Percentiles rank a stretch among this genome's conserved stretches.
phyloP scores from a whole-genome alignment of 2,329 filamentous ascomycete species.

The Epichloe scottii region DNA sequence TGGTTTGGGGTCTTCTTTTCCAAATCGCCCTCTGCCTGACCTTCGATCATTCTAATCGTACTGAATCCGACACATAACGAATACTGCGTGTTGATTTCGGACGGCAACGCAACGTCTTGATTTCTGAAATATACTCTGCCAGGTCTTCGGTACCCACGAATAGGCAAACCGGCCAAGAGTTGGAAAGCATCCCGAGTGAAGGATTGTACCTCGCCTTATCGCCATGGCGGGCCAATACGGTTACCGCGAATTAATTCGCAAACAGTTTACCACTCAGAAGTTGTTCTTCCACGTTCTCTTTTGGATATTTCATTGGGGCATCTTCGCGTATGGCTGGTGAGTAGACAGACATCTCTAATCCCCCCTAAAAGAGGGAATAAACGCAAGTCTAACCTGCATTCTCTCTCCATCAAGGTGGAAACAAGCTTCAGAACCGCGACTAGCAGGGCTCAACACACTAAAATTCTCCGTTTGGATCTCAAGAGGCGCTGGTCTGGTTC shows the following conservation, averaged over 20 bases:
- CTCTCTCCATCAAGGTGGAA: conserved; percentile 50
- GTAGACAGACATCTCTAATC: conserved; percentile 16
- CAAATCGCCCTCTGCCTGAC: no score
- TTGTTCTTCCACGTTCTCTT: conserved; percentile 71
- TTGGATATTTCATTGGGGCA: conserved; percentile 61
- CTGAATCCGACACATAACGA: neutral
- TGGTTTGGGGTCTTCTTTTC: no score
- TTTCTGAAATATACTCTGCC: no score
- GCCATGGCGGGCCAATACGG: conserved; percentile 28
- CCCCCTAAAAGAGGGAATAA: neutral
- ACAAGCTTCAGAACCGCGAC: conserved; percentile 53
- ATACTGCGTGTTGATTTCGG: no score
- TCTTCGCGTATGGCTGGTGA: conserved; percentile 83
- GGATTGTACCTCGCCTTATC: neutral
- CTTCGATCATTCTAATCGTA: neutral
- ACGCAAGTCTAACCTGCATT: neutral
- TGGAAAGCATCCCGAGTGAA: neutral
- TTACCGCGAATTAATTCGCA: conserved; percentile 34
- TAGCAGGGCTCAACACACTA: conserved; percentile 70
- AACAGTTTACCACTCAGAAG: conserved; percentile 59
- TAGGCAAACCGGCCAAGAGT: neutral
- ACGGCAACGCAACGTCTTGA: no score
- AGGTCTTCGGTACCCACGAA: no score
- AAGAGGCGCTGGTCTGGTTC: conserved; percentile 75
- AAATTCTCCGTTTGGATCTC: conserved; percentile 92